phyloP scores from a whole-genome alignment of 345 rosid genomes.

The Clausena lansium region DNA sequence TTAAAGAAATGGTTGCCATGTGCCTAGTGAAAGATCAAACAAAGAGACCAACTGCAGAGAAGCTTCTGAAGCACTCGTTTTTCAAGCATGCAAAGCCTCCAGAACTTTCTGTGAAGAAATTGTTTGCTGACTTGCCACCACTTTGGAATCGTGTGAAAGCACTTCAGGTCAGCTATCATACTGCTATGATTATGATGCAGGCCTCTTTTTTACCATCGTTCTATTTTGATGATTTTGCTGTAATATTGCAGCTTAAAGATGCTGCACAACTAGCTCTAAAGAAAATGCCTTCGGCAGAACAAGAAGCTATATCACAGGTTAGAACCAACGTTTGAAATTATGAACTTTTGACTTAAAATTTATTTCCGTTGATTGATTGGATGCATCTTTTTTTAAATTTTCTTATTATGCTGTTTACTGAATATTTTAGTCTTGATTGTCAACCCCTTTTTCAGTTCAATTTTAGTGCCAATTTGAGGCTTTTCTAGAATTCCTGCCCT shows the following conservation, averaged over 20 bases:
- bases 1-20: constrained; percentile 99
- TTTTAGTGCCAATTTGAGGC: no score
- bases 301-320: constrained; percentile 96
- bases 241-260: constrained; percentile 75
- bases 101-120: constrained; percentile 71
- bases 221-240: constrained; percentile 22
- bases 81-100: constrained; percentile 94
- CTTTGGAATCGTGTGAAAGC: constrained; percentile 95
- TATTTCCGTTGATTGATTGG: neutral
- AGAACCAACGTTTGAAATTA: constrained; percentile 9
- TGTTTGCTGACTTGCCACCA: constrained; percentile 81
- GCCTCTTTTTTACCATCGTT: constrained; percentile 15
- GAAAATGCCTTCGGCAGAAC: constrained; percentile 94
- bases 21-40: constrained; percentile 99
- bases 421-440: no score
- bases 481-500: no score
- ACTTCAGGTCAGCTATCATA: constrained; percentile 60
- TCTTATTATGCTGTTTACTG: no score
- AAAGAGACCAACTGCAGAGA: constrained; percentile 97
- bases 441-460: no score
- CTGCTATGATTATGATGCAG: constrained; percentile 13
- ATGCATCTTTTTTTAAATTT: neutral
- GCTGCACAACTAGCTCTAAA: constrained; percentile 89
- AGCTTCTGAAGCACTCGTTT: constrained; percentile 81
- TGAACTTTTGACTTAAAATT: neutral